Base-by-base conservation (phyloP, 495 filamentous ascomycete genomes). In the Choiromyces venosus region DNA sequence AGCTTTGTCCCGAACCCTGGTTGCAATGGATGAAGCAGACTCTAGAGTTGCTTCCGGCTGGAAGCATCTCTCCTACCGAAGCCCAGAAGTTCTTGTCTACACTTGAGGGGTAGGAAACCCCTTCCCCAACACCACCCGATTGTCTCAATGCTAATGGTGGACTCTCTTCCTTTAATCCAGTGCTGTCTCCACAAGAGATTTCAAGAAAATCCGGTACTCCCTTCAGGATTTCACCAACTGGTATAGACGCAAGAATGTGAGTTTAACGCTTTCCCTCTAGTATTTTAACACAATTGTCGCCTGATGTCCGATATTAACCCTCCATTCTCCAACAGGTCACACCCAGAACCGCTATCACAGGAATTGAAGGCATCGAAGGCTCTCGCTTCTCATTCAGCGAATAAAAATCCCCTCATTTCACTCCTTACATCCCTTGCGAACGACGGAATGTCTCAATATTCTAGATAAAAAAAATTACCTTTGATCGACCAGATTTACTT, bases 151-250 rank as follows among this genome's bases (percentile, higher is more conserved):
- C 52, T 61, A 33, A 61, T 33, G 25, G 16, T 33, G 12, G 16
- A 61, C 4, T 12, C 52, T 5, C 52, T n/a, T n/a, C 19, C 36
- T 69, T n/a, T 39, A 38, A 66, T 33, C 16, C 14, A 73, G 77
- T 29, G 79, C 80, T 14, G 79, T 78, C 14, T 36, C 74, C 19
- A 69, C 67, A 38, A 71, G 73, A 16, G 80, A 81, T 71, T 81
- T 74, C 71, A 79, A 79, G 65, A 81, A 91, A 83, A 91, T 99
- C 56, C 87, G 96, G 33, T 88, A 87, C 42, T 86, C 97, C 4
- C 86, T 99, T 44, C 96, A 98, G 86, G 92, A 99, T 83, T 99
- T 99, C 81, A 97, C 96, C 9, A 97, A 93, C 78, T 91, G 88
- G 46, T 99, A 98, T 81, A 89, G 95, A 56, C 85, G 96, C 76